Evolutionary conservation across 1,284 basidiomycete species (phyloP).

Genomic region (Heterobasidion annosum): DNA sequence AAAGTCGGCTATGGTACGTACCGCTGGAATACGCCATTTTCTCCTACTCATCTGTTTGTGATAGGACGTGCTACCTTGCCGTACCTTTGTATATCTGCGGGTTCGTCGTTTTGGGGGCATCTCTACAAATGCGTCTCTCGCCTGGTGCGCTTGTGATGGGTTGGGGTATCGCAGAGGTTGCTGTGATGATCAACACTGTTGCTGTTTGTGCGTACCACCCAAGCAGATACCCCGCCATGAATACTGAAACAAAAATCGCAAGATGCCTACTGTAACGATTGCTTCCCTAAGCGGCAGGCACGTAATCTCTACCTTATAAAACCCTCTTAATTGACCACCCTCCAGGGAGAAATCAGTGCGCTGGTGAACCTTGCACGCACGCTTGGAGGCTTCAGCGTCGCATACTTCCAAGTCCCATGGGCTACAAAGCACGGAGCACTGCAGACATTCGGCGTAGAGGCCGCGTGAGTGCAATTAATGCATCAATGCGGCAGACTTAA

Average conservation of each 20-base stretch:
- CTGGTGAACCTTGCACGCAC: conserved; percentile 51
- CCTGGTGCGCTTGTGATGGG: conserved; percentile 52
- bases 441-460: conserved; percentile 50
- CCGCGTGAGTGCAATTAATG: conserved; percentile 28
- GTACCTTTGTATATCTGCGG: conserved; percentile 56
- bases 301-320: neutral
- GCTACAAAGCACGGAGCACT: conserved; percentile 43
- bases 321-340: conserved; percentile 2
- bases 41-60: neutral
- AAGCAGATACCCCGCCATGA: neutral
- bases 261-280: conserved; percentile 42
- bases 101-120: conserved; percentile 50
- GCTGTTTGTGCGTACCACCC: conserved; percentile 38
- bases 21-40: neutral
- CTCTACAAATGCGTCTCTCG: conserved; percentile 48
- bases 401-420: conserved; percentile 59
- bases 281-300: conserved; percentile 41
- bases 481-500: neutral
- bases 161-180: conserved; percentile 55
- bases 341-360: conserved; percentile 47
- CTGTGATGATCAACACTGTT: conserved; percentile 59
- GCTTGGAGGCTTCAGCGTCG: conserved; percentile 53
- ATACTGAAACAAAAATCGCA: conserved; percentile 11
- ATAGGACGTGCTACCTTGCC: conserved; percentile 57
- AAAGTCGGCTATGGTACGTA: conserved; percentile 55